These are phyloP conservation scores for Hydnomerulius pinastri DNA, from an alignment of 768 basidiomycete genomes.

Conservation along the genomic window DNA sequence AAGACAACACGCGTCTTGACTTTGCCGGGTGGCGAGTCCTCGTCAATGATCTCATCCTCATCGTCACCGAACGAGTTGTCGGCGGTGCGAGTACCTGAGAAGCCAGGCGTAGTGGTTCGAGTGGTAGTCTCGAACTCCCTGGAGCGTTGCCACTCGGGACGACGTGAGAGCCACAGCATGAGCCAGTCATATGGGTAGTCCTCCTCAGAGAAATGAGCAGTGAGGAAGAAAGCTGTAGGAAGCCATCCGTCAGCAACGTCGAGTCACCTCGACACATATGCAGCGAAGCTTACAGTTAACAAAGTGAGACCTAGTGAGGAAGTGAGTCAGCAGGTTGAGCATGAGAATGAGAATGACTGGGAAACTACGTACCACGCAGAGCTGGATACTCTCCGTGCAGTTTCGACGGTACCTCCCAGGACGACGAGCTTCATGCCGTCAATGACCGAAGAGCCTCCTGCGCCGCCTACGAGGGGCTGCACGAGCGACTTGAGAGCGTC, in stretches of 20 bases:
- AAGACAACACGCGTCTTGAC: slow-evolving; percentile 82
- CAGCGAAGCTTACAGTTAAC: slow-evolving; percentile 69
- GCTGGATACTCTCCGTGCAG: slow-evolving; percentile 78
- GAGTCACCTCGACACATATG: slow-evolving; percentile 2
- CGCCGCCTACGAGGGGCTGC: slow-evolving; percentile 76
- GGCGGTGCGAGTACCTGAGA: slow-evolving; percentile 44
- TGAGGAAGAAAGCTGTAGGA: slow-evolving; percentile 77
- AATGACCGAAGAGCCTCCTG: slow-evolving; percentile 75
- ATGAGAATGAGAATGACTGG: slow-evolving; percentile 1
- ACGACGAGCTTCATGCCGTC: slow-evolving; percentile 92
- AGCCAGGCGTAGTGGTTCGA: slow-evolving; percentile 63
- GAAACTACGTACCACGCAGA: slow-evolving; percentile 72
- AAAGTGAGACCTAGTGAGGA: slow-evolving; percentile 66
- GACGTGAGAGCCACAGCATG: slow-evolving; percentile 85
- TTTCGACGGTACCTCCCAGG: slow-evolving; percentile 85
- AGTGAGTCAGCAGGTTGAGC: slow-evolving; percentile 13
- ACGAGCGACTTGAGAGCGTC: slow-evolving; percentile 81
- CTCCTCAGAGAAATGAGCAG: slow-evolving; percentile 88
- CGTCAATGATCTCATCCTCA: slow-evolving; percentile 47
- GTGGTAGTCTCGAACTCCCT: slow-evolving; percentile 90
- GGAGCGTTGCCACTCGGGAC: slow-evolving; percentile 87
- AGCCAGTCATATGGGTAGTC: slow-evolving; percentile 92
- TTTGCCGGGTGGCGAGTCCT: slow-evolving; percentile 53
- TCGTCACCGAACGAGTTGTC: slow-evolving; percentile 61
- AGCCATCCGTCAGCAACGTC: slow-evolving; percentile 4